Conservation (phyloP, 345 rosid species). For the Linum trigynum region DNA sequence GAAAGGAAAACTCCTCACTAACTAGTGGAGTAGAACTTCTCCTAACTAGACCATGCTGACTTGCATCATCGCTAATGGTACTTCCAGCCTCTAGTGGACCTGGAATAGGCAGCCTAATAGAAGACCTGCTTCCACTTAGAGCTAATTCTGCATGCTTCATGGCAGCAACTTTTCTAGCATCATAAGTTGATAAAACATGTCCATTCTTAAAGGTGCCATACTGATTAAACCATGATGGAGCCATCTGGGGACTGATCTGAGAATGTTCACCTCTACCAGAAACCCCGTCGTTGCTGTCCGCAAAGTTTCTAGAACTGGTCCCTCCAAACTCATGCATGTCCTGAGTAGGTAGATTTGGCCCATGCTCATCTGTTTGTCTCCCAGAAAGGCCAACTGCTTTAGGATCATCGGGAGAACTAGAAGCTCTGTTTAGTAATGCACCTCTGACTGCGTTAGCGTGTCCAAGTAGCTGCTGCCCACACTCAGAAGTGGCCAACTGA, state of each 20-base stretch:
- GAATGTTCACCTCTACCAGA: constrained; percentile 37
- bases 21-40: constrained; percentile 25
- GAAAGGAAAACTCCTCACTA: constrained; percentile 28
- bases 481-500: constrained; percentile 28
- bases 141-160: constrained; percentile 38
- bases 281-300: constrained; percentile 27
- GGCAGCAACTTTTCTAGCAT: constrained; percentile 28
- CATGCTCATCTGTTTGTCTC: constrained; percentile 20
- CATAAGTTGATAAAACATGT: constrained; percentile 38
- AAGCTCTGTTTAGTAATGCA: constrained; percentile 15
- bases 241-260: constrained; percentile 62
- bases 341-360: constrained; percentile 23
- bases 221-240: constrained; percentile 72
- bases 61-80: constrained; percentile 23
- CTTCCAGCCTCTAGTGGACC: constrained; percentile 27
- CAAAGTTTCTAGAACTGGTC: constrained; percentile 28
- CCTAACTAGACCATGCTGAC: constrained; percentile 22
- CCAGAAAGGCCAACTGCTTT: constrained; percentile 25
- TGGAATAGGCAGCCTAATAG: constrained; percentile 32
- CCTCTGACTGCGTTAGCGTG: constrained; percentile 28
- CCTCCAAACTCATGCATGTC: constrained; percentile 26
- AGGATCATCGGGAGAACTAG: constrained; percentile 29
- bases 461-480: constrained; percentile 33
- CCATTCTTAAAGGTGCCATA: constrained; percentile 63
- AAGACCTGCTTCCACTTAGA: constrained; percentile 29